Evolutionary conservation across 1,139 yeast species (phyloP).

Genomic region (Yamadazyma oceani): DNA sequence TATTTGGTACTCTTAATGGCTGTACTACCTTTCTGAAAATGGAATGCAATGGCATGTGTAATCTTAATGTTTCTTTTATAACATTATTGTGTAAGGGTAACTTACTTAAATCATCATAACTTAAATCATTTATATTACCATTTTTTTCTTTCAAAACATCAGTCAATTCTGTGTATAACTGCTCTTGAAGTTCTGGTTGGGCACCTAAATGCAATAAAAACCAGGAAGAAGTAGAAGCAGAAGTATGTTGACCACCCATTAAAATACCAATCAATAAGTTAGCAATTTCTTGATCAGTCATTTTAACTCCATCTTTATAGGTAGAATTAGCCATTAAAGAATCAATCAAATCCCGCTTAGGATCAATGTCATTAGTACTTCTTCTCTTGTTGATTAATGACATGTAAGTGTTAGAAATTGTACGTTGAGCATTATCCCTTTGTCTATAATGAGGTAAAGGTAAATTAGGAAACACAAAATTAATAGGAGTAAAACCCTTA

Average conservation of each 20-base stretch:
- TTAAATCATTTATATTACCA: constrained; percentile 49
- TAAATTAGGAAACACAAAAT: constrained; percentile 91
- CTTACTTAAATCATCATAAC: constrained; percentile 80
- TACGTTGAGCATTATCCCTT: constrained; percentile 86
- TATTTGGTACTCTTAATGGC: constrained; percentile 76
- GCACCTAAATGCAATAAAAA: constrained; percentile 86
- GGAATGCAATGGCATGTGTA: constrained; percentile 96
- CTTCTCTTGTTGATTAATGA: constrained; percentile 75
- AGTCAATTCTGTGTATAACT: constrained; percentile 71
- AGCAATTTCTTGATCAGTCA: constrained; percentile 96
- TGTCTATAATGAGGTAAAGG: constrained; percentile 84
- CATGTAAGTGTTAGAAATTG: constrained; percentile 78
- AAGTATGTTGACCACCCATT: constrained; percentile 99
- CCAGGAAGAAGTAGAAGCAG: constrained; percentile 97
- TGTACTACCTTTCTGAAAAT: constrained; percentile 87
- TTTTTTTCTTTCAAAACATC: constrained; percentile 58
- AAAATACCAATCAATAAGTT: constrained; percentile 90
- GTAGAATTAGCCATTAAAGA: constrained; percentile 78
- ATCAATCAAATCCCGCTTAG: constrained; percentile 86
- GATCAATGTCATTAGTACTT: constrained; percentile 64
- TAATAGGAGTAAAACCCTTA: constrained; percentile 94
- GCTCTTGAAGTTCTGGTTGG: constrained; percentile 79
- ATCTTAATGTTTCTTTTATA: constrained; percentile 89
- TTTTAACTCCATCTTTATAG: constrained; percentile 88
- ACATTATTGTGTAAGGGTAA: constrained; percentile 80